These are phyloP conservation scores for Penicillium argentinense DNA, from an alignment of 495 filamentous ascomycete genomes.

Conservation along the genomic window DNA sequence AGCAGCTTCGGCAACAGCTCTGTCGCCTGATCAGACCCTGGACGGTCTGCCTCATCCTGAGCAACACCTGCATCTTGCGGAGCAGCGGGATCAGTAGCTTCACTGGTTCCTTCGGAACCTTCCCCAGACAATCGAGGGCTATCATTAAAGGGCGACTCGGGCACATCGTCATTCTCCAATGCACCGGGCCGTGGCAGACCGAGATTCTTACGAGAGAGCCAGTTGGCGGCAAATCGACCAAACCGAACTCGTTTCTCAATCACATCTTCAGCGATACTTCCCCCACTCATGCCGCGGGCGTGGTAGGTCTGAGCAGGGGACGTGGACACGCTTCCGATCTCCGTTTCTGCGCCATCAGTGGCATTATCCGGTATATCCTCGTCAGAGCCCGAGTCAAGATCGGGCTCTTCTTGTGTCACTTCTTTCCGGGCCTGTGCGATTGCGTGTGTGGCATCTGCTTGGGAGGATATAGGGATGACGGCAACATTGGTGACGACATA, in stretches of 20 bases:
- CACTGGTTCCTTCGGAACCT: neutral
- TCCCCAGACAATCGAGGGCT: slow-evolving; percentile 12
- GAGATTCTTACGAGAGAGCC: slow-evolving; percentile 85
- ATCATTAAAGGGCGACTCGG: slow-evolving; percentile 25
- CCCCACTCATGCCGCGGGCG: slow-evolving; percentile 36
- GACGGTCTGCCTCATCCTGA: slow-evolving; percentile 31
- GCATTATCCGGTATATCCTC: slow-evolving; percentile 37
- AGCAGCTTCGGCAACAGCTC: slow-evolving; percentile 81
- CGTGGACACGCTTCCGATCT: slow-evolving; percentile 32
- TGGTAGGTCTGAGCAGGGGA: slow-evolving; percentile 29
- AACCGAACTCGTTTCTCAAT: slow-evolving; percentile 75
- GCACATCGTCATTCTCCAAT: slow-evolving; percentile 24
- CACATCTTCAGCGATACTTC: slow-evolving; percentile 78
- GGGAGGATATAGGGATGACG: slow-evolving; percentile 79
- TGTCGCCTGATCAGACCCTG: slow-evolving; percentile 25
- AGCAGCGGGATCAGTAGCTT: neutral
- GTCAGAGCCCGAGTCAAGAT: slow-evolving; percentile 35
- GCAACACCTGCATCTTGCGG: slow-evolving; percentile 31
- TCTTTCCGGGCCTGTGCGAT: slow-evolving; percentile 63
- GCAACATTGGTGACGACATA: slow-evolving; percentile 85
- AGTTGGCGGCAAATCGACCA: slow-evolving; percentile 82
- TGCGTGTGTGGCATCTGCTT: slow-evolving; percentile 66
- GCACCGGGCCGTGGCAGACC: slow-evolving; percentile 43
- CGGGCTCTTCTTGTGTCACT: slow-evolving; percentile 24
- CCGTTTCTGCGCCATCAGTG: slow-evolving; percentile 34